Percentiles rank a stretch among this genome's conserved stretches.
Evolutionary conservation across 1,284 basidiomycete species (phyloP).

Genomic region (Pyrrhoderma lamaoense): DNA sequence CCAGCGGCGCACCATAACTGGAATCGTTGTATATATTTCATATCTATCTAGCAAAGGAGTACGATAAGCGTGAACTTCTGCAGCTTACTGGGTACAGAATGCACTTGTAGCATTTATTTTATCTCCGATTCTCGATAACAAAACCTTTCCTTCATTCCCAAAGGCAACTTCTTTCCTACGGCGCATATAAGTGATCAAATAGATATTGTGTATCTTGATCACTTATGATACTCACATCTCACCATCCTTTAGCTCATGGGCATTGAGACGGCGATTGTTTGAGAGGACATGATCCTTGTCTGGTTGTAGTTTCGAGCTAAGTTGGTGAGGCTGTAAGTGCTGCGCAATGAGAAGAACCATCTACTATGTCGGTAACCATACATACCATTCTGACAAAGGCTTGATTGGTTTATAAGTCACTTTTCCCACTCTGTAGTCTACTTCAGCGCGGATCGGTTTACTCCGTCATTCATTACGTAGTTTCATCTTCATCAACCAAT

Average conservation of each 20-base stretch:
- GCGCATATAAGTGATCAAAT: constrained; percentile 1
- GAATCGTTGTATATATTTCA: background rate
- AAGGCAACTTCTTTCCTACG: constrained; percentile 78
- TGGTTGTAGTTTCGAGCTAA: too few relatives aligned
- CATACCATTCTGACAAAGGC: too few relatives aligned
- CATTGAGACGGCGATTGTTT: constrained; percentile 62
- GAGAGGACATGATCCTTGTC: constrained; percentile 32
- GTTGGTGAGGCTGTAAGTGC: too few relatives aligned
- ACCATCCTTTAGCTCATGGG: constrained; percentile 65
- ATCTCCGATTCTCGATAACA: constrained; percentile 73
- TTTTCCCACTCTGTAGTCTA: too few relatives aligned
- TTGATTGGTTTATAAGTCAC: too few relatives aligned
- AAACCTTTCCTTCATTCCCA: constrained; percentile 63
- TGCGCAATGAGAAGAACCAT: too few relatives aligned
- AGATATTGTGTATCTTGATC: background rate
- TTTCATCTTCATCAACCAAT: too few relatives aligned
- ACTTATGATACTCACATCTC: constrained; percentile 48
- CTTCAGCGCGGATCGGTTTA: too few relatives aligned
- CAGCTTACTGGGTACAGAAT: constrained; percentile 77
- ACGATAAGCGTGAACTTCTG: background rate
- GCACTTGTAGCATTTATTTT: constrained; percentile 75
- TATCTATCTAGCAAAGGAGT: background rate
- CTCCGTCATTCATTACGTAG: too few relatives aligned
- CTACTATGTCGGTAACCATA: too few relatives aligned
- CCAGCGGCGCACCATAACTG: constrained; percentile 60